These are phyloP conservation scores for Beauveria pseudobassiana DNA, from an alignment of 2,329 filamentous ascomycete species.

Conservation along the genomic window DNA sequence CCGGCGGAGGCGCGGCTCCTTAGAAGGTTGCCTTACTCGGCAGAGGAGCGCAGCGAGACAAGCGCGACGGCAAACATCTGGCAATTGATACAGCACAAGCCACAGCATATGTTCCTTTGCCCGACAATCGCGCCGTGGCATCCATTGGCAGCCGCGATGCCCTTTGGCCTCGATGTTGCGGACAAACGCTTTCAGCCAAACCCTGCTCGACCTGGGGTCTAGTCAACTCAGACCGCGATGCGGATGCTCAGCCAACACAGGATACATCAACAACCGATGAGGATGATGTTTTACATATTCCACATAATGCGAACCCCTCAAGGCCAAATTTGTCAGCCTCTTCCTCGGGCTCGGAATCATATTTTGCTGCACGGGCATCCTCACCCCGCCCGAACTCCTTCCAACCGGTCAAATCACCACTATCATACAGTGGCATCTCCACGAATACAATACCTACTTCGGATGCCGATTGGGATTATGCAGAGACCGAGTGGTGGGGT, in stretches of 20 bases:
- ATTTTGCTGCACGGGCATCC: slow-evolving; percentile 41
- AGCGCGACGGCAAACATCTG: slow-evolving; percentile 42
- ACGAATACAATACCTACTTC: slow-evolving; percentile 38
- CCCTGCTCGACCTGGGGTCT: not conserved
- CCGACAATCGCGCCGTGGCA: not conserved
- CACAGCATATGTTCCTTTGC: slow-evolving; percentile 14
- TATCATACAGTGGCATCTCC: slow-evolving; percentile 48
- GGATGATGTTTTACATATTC: slow-evolving; percentile 66
- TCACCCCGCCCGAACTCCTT: slow-evolving; percentile 39
- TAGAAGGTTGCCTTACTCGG: slow-evolving; percentile 76
- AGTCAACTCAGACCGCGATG: slow-evolving; percentile 10
- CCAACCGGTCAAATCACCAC: slow-evolving; percentile 51
- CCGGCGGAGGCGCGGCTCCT: slow-evolving; percentile 76
- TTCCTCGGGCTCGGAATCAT: slow-evolving; percentile 53
- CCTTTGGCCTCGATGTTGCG: slow-evolving; percentile 41
- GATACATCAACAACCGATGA: slow-evolving; percentile 68
- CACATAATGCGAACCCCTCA: slow-evolving; percentile 36
- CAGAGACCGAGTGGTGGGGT: slow-evolving; percentile 95
- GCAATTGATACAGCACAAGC: slow-evolving; percentile 33
- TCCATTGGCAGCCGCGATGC: slow-evolving; percentile 20
- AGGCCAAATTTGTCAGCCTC: slow-evolving; percentile 38
- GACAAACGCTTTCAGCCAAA: slow-evolving; percentile 20
- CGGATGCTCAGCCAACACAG: slow-evolving; percentile 24
- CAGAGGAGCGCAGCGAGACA: slow-evolving; percentile 58
- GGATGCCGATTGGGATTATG: slow-evolving; percentile 73